Conservation (phyloP, 2,329 filamentous ascomycete species). For the Fusarium haematococcum region DNA sequence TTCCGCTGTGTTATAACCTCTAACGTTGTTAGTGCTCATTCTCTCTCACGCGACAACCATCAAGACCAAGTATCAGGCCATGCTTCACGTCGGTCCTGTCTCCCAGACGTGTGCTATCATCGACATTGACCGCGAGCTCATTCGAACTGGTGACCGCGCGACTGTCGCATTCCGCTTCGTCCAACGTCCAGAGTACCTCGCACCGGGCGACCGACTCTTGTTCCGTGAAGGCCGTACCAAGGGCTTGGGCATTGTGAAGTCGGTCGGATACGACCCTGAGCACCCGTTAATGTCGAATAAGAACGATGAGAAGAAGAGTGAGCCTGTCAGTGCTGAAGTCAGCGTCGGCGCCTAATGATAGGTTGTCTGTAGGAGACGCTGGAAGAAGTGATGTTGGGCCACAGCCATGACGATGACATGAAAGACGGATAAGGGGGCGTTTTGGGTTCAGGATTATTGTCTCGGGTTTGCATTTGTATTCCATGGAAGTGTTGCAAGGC, state of each 20-base stretch:
- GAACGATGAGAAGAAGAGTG: conserved; percentile 32
- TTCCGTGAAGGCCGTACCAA: conserved; percentile 97
- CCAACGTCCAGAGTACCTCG: conserved; percentile 92
- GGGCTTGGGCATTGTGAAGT: conserved; percentile 93
- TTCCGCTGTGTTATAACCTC: background rate
- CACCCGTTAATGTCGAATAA: conserved; percentile 54
- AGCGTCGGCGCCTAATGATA: conserved; percentile 39
- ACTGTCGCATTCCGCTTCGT: conserved; percentile 95
- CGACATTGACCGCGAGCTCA: conserved; percentile 95
- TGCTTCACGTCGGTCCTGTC: conserved; percentile 95
- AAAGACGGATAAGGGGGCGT: conserved; percentile 24
- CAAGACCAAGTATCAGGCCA: conserved; percentile 96
- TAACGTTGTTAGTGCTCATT: conserved; percentile 76
- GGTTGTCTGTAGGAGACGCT: background rate
- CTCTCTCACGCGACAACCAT: conserved; percentile 97
- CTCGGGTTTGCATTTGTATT: background rate
- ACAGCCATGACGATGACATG: conserved; percentile 27
- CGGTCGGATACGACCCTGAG: conserved; percentile 83
- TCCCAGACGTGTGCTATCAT: conserved; percentile 97
- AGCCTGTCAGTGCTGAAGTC: conserved; percentile 35
- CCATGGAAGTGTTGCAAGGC: background rate
- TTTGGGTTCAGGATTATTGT: conserved; percentile 9
- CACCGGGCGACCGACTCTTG: conserved; percentile 86
- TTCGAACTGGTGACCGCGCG: conserved; percentile 93
- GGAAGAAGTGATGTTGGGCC: background rate